phyloP scores from a whole-genome alignment of 202 grass and related monocot species.

The Panicum virgatum region DNA sequence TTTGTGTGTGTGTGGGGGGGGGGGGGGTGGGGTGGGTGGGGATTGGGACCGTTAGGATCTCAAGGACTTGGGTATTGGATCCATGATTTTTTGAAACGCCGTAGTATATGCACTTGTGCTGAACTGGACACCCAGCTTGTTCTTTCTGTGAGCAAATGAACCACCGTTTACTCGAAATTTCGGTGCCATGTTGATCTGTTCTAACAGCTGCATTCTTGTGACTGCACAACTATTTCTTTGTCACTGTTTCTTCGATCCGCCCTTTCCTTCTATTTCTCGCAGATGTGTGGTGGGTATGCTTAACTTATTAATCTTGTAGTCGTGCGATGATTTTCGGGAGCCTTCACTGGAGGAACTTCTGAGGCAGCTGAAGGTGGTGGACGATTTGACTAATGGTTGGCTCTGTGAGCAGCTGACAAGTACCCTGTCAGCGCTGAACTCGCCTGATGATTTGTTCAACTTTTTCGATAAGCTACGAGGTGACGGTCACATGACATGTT shows the following conservation, averaged over 20 bases:
- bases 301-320: slow-evolving; percentile 48
- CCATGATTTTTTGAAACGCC: too few relatives aligned
- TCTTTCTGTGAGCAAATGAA: neutral
- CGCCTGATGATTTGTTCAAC: slow-evolving; percentile 88
- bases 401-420: slow-evolving; percentile 66
- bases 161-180: neutral
- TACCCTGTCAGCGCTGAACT: slow-evolving; percentile 53
- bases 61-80: neutral
- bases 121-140: neutral
- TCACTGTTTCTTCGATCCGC: neutral
- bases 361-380: slow-evolving; percentile 64
- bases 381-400: slow-evolving; percentile 57
- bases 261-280: neutral
- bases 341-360: slow-evolving; percentile 77
- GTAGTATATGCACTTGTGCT: neutral
- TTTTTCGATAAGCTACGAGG: slow-evolving; percentile 84
- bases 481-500: slow-evolving; percentile 14
- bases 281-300: neutral
- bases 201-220: neutral
- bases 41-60: neutral
- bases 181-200: neutral
- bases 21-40: too few relatives aligned
- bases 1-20: too few relatives aligned
- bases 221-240: neutral
- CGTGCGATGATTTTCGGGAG: slow-evolving; percentile 84